Evolutionary conservation across 1,139 yeast genomes (phyloP).

Genomic region (Suhomyces bokatorum): DNA sequence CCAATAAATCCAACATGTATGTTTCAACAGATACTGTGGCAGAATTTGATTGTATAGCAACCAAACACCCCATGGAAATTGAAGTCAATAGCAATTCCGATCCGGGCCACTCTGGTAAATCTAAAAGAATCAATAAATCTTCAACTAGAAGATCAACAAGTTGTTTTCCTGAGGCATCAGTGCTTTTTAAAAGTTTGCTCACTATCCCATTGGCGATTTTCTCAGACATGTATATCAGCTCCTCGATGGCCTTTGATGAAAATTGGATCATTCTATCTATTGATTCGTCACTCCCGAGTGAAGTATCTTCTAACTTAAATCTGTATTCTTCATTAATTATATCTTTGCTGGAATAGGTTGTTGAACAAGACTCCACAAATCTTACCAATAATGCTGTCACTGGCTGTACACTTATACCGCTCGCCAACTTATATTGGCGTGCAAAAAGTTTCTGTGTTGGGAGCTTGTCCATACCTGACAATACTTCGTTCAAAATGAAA

Average conservation of each 20-base stretch:
- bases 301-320: neutral
- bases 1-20: conserved; percentile 54
- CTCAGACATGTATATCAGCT: conserved; percentile 18
- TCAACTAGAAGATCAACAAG: conserved; percentile 53
- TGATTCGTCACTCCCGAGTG: neutral
- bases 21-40: conserved; percentile 44
- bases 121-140: conserved; percentile 53
- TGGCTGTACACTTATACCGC: conserved; percentile 51
- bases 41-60: conserved; percentile 34
- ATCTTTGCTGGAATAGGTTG: neutral
- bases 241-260: neutral
- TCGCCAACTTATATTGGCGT: conserved; percentile 42
- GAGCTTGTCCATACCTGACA: conserved; percentile 51
- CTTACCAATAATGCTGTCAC: conserved; percentile 46
- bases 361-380: conserved; percentile 43
- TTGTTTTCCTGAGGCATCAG: conserved; percentile 39
- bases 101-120: conserved; percentile 62
- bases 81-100: conserved; percentile 50
- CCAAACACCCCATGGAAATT: conserved; percentile 42
- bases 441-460: conserved; percentile 45
- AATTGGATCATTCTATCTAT: neutral
- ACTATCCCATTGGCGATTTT: conserved; percentile 43
- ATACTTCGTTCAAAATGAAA: conserved; percentile 60
- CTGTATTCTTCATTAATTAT: neutral
- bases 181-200: conserved; percentile 36